Evolutionary conservation across 164 flowering plant species (phyloP), one percentile per base, ranked within the genome.

Genomic region (Nymphaea colorata): DNA sequence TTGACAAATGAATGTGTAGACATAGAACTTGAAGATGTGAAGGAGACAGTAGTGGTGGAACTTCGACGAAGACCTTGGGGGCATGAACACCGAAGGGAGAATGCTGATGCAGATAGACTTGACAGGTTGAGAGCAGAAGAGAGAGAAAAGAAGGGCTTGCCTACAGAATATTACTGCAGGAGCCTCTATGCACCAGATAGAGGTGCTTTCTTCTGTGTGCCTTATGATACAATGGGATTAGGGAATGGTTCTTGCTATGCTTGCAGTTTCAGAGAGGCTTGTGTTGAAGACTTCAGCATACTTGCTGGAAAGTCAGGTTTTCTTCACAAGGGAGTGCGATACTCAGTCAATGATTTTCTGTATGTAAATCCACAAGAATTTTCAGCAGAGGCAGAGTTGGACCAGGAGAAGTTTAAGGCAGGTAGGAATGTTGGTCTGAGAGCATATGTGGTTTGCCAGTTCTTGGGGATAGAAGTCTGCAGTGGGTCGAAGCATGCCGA

Each of bases 351-450:
- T 70, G 99, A 94, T 75, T 94, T 74, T 79, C 79, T 90, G 62
- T 94, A 90, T 77, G 79, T 85, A 41, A 72, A 79, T 45, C 87
- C 94, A 42, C 69, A 77, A 64, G 69, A 79, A 44, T 78, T 94
- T 72, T 64, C 69, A n/a, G 75, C 42, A 41, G 82, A 77, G 11
- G 67, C 43, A 25, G 72, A 17, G 61, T 90, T 73, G 16, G 61
- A 41, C 41, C 62, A 36, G 61, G 90, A 69, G 72, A 82, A 77
- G 16, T 84, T 79, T 74, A 94, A 91, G 73, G 76, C 85, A 62
- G 96, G 99, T 47, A 86, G 92, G 75, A 92, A 88, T 83, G 86
- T 90, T 17, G 98, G 96, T 15, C 68, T 92, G 76, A 86, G 78
- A 70, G 83, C 99, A 47, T 92, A 83, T 85, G 90, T 80, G 63